Evolutionary conservation across 495 filamentous ascomycete genomes (phyloP).

Genomic region (Immersiella caudata): DNA sequence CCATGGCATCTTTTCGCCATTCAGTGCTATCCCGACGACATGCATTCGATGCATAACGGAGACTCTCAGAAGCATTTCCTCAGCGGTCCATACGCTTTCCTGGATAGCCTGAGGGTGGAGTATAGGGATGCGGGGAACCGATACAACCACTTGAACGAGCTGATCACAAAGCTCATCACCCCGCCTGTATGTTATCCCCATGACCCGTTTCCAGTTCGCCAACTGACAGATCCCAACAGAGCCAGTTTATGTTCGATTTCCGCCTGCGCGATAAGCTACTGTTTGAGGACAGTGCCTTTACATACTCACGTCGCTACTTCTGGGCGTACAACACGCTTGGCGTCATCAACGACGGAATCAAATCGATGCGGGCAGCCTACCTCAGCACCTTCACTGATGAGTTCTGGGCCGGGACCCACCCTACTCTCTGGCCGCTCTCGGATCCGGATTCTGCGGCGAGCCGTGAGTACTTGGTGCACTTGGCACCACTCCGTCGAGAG

Average conservation of each 20-base stretch:
- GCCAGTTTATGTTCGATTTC: slow-evolving; percentile 58
- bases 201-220: no score
- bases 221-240: slow-evolving; percentile 22
- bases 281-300: slow-evolving; percentile 59
- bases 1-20: slow-evolving; percentile 58
- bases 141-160: slow-evolving; percentile 48
- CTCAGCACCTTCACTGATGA: slow-evolving; percentile 51
- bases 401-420: slow-evolving; percentile 54
- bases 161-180: slow-evolving; percentile 53
- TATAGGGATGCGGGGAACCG: slow-evolving; percentile 56
- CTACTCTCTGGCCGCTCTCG: slow-evolving; percentile 42
- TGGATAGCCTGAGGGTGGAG: slow-evolving; percentile 52
- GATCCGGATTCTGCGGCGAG: slow-evolving; percentile 20
- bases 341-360: slow-evolving; percentile 59
- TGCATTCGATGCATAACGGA: slow-evolving; percentile 50
- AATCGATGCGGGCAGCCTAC: slow-evolving; percentile 53
- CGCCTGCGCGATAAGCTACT: slow-evolving; percentile 54
- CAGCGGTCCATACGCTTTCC: slow-evolving; percentile 57
- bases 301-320: slow-evolving; percentile 60
- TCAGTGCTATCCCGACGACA: slow-evolving; percentile 56
- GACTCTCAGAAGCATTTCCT: slow-evolving; percentile 50
- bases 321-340: slow-evolving; percentile 60
- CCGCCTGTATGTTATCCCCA: slow-evolving; percentile 41
- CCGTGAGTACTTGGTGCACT: slow-evolving; percentile 20
- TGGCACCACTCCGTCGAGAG: slow-evolving; percentile 33